These are phyloP conservation scores for Hypoxylon cercidicola DNA, from an alignment of 495 filamentous ascomycete genomes.

Conservation along the genomic window DNA sequence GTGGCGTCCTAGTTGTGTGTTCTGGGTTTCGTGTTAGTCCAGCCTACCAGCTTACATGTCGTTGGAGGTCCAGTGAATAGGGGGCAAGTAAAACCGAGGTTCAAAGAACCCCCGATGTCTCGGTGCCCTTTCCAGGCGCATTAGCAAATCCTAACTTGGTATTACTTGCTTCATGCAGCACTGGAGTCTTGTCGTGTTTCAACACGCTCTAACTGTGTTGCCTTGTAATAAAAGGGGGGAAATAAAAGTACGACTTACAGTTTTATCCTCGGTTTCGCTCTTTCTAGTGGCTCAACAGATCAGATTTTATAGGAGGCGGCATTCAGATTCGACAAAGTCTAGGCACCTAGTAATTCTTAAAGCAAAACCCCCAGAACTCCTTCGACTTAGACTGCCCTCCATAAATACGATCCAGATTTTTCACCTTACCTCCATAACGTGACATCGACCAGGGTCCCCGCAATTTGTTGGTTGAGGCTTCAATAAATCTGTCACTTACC, in stretches of 20 bases:
- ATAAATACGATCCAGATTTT: slow-evolving; percentile 8
- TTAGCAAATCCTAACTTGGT: background rate
- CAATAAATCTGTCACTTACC: slow-evolving; percentile 6
- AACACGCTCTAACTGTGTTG: too few species aligned
- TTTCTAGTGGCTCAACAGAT: too few species aligned
- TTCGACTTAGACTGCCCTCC: background rate
- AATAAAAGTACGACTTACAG: too few species aligned
- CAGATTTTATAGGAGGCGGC: too few species aligned
- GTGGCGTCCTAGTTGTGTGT: background rate
- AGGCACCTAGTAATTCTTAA: background rate
- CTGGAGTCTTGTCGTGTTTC: too few species aligned
- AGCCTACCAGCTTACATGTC: background rate
- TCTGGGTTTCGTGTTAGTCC: slow-evolving; percentile 17
- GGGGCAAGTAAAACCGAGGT: slow-evolving; percentile 1
- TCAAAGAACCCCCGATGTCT: background rate
- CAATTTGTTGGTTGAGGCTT: slow-evolving; percentile 30
- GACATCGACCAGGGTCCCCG: slow-evolving; percentile 41
- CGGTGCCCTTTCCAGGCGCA: background rate
- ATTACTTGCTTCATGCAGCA: background rate
- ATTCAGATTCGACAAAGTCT: too few species aligned
- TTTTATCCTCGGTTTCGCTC: too few species aligned
- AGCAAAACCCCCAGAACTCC: background rate
- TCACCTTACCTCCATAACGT: slow-evolving; percentile 38
- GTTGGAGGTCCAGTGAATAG: background rate
- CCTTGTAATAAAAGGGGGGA: too few species aligned